These are phyloP conservation scores for Fragaria iinumae DNA, from an alignment of 306 rosid genomes.

Conservation along the genomic window DNA sequence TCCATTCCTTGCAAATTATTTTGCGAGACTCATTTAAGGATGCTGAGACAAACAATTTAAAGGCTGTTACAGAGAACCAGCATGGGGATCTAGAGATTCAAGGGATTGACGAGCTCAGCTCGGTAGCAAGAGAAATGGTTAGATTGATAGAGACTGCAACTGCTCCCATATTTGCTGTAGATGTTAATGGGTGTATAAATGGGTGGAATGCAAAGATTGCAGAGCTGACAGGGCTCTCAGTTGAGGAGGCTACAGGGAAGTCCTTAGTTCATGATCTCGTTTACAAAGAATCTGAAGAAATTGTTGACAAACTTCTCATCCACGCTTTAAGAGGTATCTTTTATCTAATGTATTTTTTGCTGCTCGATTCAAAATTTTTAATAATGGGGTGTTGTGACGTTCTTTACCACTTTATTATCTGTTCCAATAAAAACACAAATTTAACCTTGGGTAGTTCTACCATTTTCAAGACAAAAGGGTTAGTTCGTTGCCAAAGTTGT, in stretches of 20 bases:
- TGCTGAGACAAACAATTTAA: constrained; percentile 59
- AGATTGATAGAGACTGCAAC: constrained; percentile 98
- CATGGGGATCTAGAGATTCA: constrained; percentile 56
- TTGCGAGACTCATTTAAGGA: constrained; percentile 81
- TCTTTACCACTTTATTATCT: not conserved
- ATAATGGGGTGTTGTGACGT: constrained; percentile 6
- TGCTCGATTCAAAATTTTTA: constrained; percentile 15
- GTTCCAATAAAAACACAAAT: not conserved
- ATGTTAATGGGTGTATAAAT: constrained; percentile 74
- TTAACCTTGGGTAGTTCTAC: not conserved
- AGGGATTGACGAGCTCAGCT: constrained; percentile 88
- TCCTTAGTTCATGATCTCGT: constrained; percentile 83
- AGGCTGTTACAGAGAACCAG: constrained; percentile 60
- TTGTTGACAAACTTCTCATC: constrained; percentile 62
- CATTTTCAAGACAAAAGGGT: not conserved
- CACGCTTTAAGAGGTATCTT: constrained; percentile 76
- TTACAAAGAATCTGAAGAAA: constrained; percentile 74
- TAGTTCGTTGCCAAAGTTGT: not conserved
- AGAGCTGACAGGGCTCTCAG: constrained; percentile 87
- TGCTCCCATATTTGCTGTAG: constrained; percentile 95
- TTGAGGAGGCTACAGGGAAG: constrained; percentile 92
- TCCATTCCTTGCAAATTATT: constrained; percentile 95
- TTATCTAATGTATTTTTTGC: constrained; percentile 23
- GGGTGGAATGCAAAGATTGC: constrained; percentile 97
- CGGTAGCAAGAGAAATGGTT: constrained; percentile 98